Evolutionary conservation across 352 stramenopile species (phyloP).

Genomic region (Phytophthora ohioensis): DNA sequence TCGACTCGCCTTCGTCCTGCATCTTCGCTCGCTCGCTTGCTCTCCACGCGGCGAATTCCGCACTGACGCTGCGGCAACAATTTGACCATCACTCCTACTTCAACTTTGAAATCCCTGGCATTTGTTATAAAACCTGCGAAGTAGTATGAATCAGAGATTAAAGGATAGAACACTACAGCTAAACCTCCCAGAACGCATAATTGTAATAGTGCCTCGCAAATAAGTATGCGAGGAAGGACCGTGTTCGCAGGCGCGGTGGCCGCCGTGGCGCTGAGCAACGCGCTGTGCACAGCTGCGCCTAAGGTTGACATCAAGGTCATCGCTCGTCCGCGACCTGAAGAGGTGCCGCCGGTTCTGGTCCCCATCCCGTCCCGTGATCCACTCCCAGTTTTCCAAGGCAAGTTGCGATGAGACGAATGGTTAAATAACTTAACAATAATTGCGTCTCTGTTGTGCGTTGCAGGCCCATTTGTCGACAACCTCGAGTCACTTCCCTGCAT

Average conservation of each 20-base stretch:
- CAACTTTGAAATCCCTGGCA: constrained; percentile 17
- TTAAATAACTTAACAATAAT: constrained; percentile 2
- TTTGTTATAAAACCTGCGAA: constrained; percentile 5
- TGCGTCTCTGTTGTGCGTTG: background rate
- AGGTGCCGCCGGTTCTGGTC: constrained; percentile 16
- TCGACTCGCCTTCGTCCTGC: constrained; percentile 18
- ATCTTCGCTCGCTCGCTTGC: constrained; percentile 14
- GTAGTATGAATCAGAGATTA: background rate
- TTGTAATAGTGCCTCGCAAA: constrained; percentile 23
- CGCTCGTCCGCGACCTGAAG: constrained; percentile 36
- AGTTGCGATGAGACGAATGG: constrained; percentile 4
- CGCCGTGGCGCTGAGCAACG: constrained; percentile 31
- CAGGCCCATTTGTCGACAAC: constrained; percentile 52
- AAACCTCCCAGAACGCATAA: constrained; percentile 15
- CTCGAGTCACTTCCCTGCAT: constrained; percentile 52
- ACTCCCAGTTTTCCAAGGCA: constrained; percentile 51
- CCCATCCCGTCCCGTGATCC: constrained; percentile 64
- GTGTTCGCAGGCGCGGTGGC: constrained; percentile 24
- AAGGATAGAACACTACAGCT: background rate
- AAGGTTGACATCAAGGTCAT: constrained; percentile 77
- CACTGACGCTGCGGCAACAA: constrained; percentile 18
- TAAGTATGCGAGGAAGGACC: constrained; percentile 31
- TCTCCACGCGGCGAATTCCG: constrained; percentile 21
- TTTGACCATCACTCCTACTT: constrained; percentile 46
- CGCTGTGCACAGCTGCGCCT: constrained; percentile 48